A percentile compares a stretch with the other conserved stretches of the same genome.
These are phyloP conservation scores for Fusarium pininemorale DNA, from an alignment of 2,329 filamentous ascomycete species.

Conservation along the genomic window DNA sequence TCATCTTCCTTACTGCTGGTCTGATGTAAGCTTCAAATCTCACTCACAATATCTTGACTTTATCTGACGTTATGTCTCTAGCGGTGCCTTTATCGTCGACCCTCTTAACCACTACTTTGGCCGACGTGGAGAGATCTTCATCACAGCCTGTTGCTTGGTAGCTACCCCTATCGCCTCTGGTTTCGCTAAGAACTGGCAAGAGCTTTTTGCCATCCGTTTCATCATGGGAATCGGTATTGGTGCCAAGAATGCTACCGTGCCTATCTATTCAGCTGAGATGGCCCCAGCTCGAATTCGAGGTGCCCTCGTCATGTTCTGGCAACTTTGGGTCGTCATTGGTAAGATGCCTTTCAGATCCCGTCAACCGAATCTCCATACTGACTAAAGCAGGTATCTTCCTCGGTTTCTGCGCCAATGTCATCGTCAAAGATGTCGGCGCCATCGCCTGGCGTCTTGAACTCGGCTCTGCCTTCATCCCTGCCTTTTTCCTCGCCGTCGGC, in stretches of 20 bases:
- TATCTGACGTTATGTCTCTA: neutral
- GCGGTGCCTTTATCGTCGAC: conserved; percentile 58
- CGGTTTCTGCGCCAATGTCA: conserved; percentile 53
- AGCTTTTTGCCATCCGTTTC: conserved; percentile 73
- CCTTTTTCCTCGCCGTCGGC: conserved; percentile 60
- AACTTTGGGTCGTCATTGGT: conserved; percentile 70
- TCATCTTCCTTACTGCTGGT: conserved; percentile 47
- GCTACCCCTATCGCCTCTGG: conserved; percentile 70
- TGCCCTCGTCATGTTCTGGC: conserved; percentile 84
- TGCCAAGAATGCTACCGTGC: conserved; percentile 70
- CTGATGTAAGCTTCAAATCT: neutral
- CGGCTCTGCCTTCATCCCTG: conserved; percentile 69
- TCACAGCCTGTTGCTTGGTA: conserved; percentile 77
- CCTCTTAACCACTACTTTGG: conserved; percentile 62
- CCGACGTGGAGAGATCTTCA: conserved; percentile 69
- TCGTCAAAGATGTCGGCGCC: conserved; percentile 38
- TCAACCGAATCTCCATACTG: accelerated
- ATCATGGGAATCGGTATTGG: conserved; percentile 76
- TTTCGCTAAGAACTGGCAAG: conserved; percentile 72
- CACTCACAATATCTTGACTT: accelerated
- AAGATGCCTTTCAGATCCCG: neutral
- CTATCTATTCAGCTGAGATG: conserved; percentile 80
- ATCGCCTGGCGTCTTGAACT: conserved; percentile 56
- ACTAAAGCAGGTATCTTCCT: conserved; percentile 45
- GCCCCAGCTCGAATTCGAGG: conserved; percentile 74